Conservation (phyloP, 202 grass and related monocot genomes). For the Bolboschoenoplectus hybrid region DNA sequence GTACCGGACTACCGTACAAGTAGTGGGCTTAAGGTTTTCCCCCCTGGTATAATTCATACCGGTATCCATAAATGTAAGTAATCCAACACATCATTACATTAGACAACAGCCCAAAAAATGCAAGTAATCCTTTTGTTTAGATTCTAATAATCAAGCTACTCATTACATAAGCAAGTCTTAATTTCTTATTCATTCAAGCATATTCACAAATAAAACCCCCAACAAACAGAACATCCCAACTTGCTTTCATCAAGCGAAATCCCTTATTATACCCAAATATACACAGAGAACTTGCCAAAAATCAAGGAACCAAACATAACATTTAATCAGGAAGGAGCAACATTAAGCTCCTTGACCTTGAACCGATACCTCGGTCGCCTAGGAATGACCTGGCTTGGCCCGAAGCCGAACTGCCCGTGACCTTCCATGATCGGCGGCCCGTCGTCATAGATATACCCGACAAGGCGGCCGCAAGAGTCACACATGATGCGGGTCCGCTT, state of each 20-base stretch:
- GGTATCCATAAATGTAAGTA: not conserved
- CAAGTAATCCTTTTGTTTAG: not conserved
- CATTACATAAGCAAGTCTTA: not conserved
- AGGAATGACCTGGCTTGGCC: conserved; percentile 83
- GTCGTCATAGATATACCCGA: conserved; percentile 93
- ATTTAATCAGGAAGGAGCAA: conserved; percentile 10
- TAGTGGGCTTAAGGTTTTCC: not conserved
- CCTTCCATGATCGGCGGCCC: conserved; percentile 74
- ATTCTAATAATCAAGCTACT: not conserved
- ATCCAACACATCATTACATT: not conserved
- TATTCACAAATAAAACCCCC: conserved; percentile 11
- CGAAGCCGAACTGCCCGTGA: conserved; percentile 72
- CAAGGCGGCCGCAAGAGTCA: conserved; percentile 58
- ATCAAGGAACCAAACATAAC: not conserved
- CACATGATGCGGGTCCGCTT: conserved; percentile 71
- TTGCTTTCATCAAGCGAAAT: not conserved
- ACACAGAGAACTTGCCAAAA: not conserved
- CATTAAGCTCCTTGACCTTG: conserved; percentile 77
- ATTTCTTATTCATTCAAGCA: conserved; percentile 20
- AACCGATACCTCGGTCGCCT: conserved; percentile 74
- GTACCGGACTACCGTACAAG: not conserved
- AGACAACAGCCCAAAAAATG: not conserved
- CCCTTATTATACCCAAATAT: conserved; percentile 23
- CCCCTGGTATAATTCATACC: not conserved
- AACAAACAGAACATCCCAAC: not conserved